Evolutionary conservation across 176 grass and related monocot species (phyloP).

Genomic region (Bromus sterilis): DNA sequence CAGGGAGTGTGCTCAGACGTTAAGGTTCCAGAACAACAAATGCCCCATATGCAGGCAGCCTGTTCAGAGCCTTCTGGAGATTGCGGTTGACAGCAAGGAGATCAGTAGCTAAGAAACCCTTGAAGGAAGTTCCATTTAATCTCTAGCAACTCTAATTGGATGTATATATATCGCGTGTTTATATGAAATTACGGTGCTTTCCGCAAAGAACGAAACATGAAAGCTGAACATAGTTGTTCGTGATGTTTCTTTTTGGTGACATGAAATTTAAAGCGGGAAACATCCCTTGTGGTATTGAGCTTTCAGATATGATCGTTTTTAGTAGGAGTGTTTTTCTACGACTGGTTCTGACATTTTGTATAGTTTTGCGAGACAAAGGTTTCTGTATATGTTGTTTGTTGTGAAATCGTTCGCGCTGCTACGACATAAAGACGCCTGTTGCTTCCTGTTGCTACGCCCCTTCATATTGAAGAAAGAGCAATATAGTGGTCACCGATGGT

Average conservation of each 20-base stretch:
- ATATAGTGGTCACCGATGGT: too few species aligned
- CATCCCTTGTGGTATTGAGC: neutral
- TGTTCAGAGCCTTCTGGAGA: constrained; percentile 37
- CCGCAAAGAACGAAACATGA: neutral
- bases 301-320: neutral
- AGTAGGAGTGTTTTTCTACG: neutral
- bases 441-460: too few species aligned
- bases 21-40: constrained; percentile 49
- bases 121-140: neutral
- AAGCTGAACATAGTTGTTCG: neutral
- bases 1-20: constrained; percentile 45
- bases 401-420: neutral
- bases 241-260: neutral
- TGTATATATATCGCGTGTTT: constrained; percentile 7
- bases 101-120: neutral
- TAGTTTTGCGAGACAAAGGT: neutral
- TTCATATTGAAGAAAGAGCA: too few species aligned
- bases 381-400: neutral
- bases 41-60: constrained; percentile 65
- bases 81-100: constrained; percentile 23
- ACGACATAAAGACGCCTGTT: too few species aligned
- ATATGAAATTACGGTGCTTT: neutral
- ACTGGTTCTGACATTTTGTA: neutral
- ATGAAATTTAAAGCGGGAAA: neutral
- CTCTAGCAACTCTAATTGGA: neutral